These are phyloP conservation scores for Starmerella floris DNA, from an alignment of 805 yeast genomes.

Conservation along the genomic window DNA sequence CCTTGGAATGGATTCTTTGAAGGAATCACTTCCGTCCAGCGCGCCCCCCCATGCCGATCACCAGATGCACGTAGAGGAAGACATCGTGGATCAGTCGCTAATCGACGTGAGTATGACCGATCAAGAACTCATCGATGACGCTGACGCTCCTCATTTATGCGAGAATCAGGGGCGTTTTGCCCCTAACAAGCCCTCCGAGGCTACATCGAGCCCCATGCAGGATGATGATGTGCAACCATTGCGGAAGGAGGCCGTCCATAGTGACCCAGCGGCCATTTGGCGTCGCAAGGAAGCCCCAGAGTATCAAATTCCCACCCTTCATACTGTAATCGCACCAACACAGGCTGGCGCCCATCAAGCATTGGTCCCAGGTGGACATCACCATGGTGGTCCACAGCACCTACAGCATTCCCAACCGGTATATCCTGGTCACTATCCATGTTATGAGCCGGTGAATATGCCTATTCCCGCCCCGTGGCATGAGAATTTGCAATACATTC, in stretches of 20 bases:
- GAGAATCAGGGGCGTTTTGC: too few species aligned
- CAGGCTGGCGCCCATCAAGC: conserved; percentile 20
- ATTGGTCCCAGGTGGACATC: neutral
- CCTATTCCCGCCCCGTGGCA: conserved; percentile 26
- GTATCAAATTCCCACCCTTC: neutral
- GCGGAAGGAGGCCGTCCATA: neutral
- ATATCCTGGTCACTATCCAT: neutral
- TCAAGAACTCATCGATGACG: conserved; percentile 2
- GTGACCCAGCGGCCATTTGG: neutral
- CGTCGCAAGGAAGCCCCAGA: neutral
- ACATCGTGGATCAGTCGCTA: neutral
- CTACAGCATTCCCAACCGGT: neutral
- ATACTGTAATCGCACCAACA: conserved; percentile 17
- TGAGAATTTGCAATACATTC: conserved; percentile 36
- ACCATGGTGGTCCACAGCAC: too few species aligned
- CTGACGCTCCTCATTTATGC: too few species aligned
- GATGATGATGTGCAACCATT: neutral
- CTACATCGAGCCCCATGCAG: neutral
- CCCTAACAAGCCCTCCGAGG: neutral
- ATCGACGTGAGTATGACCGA: conserved; percentile 10
- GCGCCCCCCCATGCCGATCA: neutral
- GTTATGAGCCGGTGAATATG: conserved; percentile 9
- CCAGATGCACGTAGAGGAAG: neutral
- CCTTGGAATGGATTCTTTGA: conserved; percentile 14
- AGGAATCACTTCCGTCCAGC: conserved; percentile 5